phyloP scores from a whole-genome alignment of 129 eudicot genomes.

The Centrapalus pauciflorus region DNA sequence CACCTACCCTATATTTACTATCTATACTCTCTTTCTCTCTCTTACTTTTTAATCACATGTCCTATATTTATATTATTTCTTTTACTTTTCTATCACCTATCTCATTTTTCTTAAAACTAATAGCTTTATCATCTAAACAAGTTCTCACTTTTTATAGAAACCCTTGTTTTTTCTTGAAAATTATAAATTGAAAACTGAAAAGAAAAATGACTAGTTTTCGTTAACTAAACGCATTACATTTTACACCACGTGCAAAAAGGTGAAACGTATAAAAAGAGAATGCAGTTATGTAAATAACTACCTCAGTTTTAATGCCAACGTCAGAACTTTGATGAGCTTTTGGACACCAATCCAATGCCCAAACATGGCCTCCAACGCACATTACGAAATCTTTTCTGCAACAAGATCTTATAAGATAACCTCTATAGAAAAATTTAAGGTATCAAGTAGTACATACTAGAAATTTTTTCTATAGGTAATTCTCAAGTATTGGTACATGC shows the following conservation, averaged over 20 bases:
- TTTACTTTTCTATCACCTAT: too few relatives aligned
- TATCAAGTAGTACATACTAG: neutral
- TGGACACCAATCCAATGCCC: conserved; percentile 99
- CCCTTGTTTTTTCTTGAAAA: neutral
- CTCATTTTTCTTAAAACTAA: too few relatives aligned
- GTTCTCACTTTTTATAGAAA: too few relatives aligned
- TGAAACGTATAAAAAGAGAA: neutral
- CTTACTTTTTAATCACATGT: too few relatives aligned
- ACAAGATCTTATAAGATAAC: conserved; percentile 33
- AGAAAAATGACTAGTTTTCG: neutral
- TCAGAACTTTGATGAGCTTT: conserved; percentile 36
- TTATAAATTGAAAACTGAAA: neutral
- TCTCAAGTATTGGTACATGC: neutral
- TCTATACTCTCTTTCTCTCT: too few relatives aligned
- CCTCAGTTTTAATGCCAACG: conserved; percentile 55
- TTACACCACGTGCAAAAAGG: neutral
- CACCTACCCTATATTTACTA: too few relatives aligned
- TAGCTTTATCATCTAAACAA: too few relatives aligned
- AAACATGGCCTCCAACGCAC: conserved; percentile 81
- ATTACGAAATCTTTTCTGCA: conserved; percentile 87
- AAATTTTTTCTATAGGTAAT: neutral
- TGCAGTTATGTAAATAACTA: conserved; percentile 17
- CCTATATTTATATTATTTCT: too few relatives aligned
- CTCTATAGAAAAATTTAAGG: neutral
- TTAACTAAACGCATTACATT: too few relatives aligned